A percentile compares a stretch with the other conserved stretches of the same genome.
Evolutionary conservation across 2,329 filamentous ascomycete genomes (phyloP).

Genomic region (Septoria petroselini): DNA sequence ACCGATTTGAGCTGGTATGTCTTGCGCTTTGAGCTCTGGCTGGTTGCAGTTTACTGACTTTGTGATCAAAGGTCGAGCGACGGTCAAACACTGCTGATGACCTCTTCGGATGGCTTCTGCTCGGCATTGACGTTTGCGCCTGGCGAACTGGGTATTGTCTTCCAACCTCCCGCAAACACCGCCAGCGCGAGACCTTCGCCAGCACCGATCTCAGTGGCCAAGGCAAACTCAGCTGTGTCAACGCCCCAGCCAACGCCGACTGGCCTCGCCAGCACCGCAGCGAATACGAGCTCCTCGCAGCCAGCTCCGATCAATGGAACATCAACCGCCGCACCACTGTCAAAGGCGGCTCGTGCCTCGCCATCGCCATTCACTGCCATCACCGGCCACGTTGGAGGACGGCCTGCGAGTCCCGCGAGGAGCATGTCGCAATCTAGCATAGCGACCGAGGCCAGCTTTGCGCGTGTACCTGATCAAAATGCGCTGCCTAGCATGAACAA

Average conservation of each 20-base stretch:
- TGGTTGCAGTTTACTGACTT: slow-evolving; percentile 30
- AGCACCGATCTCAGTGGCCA: slow-evolving; percentile 40
- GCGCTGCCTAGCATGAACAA: slow-evolving; percentile 38
- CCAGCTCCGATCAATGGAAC: slow-evolving; percentile 17
- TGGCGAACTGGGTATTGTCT: slow-evolving; percentile 80
- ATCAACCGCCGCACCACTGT: slow-evolving; percentile 9
- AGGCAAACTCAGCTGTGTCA: slow-evolving; percentile 39
- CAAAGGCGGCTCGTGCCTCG: slow-evolving; percentile 45
- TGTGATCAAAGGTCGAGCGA: slow-evolving; percentile 63
- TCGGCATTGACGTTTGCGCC: slow-evolving; percentile 80
- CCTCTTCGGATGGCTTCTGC: slow-evolving; percentile 97
- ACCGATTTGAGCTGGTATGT: slow-evolving; percentile 91
- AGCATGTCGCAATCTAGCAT: slow-evolving; percentile 85
- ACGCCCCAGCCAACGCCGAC: slow-evolving; percentile 42
- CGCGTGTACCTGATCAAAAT: slow-evolving; percentile 46
- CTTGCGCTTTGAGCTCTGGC: not conserved
- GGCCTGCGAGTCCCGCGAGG: slow-evolving; percentile 73
- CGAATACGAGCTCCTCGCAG: slow-evolving; percentile 55
- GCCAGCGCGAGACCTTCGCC: slow-evolving; percentile 42
- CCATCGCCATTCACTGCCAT: slow-evolving; percentile 51
- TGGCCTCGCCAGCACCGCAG: slow-evolving; percentile 18
- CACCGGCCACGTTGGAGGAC: slow-evolving; percentile 34
- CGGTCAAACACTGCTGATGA: slow-evolving; percentile 78
- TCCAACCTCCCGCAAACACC: slow-evolving; percentile 60
- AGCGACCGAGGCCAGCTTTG: slow-evolving; percentile 57